Percentiles rank a stretch among this genome's conserved stretches.
phyloP scores from a whole-genome alignment of 2,329 filamentous ascomycete genomes.

The Didymella exigua region DNA sequence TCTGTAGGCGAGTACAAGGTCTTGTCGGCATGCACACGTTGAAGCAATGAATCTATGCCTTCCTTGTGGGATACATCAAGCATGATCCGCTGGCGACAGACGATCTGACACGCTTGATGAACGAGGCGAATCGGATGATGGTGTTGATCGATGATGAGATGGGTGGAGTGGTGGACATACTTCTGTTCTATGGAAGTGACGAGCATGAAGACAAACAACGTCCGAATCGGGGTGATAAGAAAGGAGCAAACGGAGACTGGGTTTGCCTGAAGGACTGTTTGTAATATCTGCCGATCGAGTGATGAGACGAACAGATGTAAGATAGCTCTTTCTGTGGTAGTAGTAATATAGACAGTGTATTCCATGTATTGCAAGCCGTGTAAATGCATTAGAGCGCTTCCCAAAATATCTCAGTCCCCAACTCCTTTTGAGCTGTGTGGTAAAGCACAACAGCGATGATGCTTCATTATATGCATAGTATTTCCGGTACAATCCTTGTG shows the following conservation, averaged over 20 bases:
- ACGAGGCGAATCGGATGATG: background rate
- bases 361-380: background rate
- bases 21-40: background rate
- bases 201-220: background rate
- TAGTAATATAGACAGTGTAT: constrained; percentile 2
- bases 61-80: background rate
- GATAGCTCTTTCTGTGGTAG: background rate
- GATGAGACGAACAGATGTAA: background rate
- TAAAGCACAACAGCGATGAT: constrained; percentile 3
- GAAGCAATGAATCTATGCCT: background rate
- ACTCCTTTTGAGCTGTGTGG: constrained; percentile 11
- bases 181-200: background rate
- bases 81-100: background rate
- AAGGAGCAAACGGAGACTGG: background rate
- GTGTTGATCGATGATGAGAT: background rate
- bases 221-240: background rate
- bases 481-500: background rate
- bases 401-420: background rate
- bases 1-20: background rate
- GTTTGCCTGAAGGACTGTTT: background rate
- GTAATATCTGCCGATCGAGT: background rate
- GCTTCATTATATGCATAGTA: background rate
- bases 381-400: background rate
- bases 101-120: background rate
- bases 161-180: background rate